A percentile compares a stretch with the other conserved stretches of the same genome.
Conservation (phyloP, 2,329 filamentous ascomycete genomes). For the Dryadomyces sulphureus region DNA sequence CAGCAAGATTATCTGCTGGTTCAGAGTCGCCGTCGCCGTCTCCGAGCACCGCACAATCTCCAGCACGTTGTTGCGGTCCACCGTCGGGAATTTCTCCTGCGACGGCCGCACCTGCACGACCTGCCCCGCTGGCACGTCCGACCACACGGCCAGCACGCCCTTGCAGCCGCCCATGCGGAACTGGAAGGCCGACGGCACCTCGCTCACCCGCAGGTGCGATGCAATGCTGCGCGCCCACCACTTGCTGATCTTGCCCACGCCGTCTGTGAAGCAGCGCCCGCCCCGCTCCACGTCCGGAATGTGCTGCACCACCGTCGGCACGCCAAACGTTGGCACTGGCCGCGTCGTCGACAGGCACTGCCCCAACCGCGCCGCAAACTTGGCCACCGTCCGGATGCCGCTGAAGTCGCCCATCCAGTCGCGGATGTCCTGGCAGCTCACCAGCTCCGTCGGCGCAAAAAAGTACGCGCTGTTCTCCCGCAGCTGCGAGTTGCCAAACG, state of each 20-base stretch:
- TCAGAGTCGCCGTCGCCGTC: constrained; percentile 65
- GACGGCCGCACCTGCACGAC: constrained; percentile 70
- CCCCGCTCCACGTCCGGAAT: constrained; percentile 60
- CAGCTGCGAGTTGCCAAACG: constrained; percentile 91
- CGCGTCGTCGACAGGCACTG: constrained; percentile 94
- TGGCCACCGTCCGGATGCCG: constrained; percentile 72
- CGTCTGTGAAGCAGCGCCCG: constrained; percentile 69
- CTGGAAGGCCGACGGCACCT: constrained; percentile 70
- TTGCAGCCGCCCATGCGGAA: constrained; percentile 90
- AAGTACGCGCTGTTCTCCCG: constrained; percentile 87
- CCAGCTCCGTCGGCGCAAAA: constrained; percentile 55
- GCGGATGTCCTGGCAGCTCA: constrained; percentile 65
- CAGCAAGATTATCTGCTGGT: constrained; percentile 82
- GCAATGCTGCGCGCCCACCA: constrained; percentile 62
- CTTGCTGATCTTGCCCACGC: constrained; percentile 79
- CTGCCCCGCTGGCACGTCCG: constrained; percentile 37
- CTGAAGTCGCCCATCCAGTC: constrained; percentile 75
- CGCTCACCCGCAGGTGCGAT: constrained; percentile 48
- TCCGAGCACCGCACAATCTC: constrained; percentile 77
- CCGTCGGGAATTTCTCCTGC: constrained; percentile 66
- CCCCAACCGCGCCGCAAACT: constrained; percentile 75
- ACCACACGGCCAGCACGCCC: constrained; percentile 67
- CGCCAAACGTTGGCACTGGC: constrained; percentile 49
- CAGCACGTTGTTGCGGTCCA: constrained; percentile 47
- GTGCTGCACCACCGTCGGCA: constrained; percentile 35